Conservation (phyloP, 148 eudicot species). For the Limonium bicolor region DNA sequence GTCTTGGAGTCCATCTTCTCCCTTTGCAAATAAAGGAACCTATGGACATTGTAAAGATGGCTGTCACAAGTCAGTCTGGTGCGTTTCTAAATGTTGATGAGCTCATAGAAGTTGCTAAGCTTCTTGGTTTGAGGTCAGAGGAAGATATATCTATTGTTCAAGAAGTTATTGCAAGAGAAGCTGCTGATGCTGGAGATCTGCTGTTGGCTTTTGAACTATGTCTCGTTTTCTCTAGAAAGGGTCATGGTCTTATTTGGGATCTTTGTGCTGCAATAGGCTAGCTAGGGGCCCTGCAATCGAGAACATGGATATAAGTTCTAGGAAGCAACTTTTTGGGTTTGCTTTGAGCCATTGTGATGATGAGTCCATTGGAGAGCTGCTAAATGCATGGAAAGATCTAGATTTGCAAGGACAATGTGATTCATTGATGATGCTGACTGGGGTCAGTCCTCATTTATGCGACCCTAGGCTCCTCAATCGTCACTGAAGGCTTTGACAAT, state of each 20-base stretch:
- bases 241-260: constrained; percentile 88
- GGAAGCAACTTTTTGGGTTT: constrained; percentile 82
- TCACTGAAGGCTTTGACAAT: constrained; percentile 14
- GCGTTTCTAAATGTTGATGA: constrained; percentile 89
- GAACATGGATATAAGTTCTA: constrained; percentile 57
- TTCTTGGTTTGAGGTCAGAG: constrained; percentile 82
- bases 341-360: constrained; percentile 97
- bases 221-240: constrained; percentile 74
- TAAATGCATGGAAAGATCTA: constrained; percentile 87
- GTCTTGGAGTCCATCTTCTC: constrained; percentile 73
- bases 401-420: constrained; percentile 78
- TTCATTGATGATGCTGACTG: constrained; percentile 40
- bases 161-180: constrained; percentile 97
- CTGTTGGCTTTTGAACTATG: constrained; percentile 87
- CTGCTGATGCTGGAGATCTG: constrained; percentile 92
- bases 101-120: constrained; percentile 77
- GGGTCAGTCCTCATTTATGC: constrained; percentile 35
- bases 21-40: constrained; percentile 97
- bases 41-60: constrained; percentile 80
- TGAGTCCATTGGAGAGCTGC: constrained; percentile 83
- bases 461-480: constrained; percentile 15
- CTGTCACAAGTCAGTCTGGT: constrained; percentile 82
- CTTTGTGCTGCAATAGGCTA: constrained; percentile 91
- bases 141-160: constrained; percentile 72
- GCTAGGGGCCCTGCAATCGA: constrained; percentile 90